phyloP scores from a whole-genome alignment of 2,329 filamentous ascomycete genomes.

The Phialocephala subalpina region DNA sequence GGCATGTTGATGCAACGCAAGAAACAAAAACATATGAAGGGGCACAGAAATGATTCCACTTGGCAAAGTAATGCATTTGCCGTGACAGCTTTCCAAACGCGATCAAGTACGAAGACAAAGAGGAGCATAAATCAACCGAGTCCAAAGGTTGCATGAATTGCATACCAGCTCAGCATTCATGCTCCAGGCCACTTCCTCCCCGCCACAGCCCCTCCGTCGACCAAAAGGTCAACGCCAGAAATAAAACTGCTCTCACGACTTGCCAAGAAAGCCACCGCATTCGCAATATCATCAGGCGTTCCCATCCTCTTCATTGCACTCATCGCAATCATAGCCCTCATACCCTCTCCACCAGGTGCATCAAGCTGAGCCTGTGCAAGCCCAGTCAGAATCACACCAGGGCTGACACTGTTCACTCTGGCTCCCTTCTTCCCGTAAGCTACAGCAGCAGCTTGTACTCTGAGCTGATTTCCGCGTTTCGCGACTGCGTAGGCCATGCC shows the following conservation, averaged over 20 bases:
- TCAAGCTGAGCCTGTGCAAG: constrained; percentile 12
- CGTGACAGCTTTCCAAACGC: too few species aligned
- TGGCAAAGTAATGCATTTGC: too few species aligned
- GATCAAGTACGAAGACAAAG: too few species aligned
- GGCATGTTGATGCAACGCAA: too few species aligned
- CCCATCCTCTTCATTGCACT: constrained; percentile 12
- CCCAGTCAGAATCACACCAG: constrained; percentile 15
- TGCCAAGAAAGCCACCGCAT: constrained; percentile 12
- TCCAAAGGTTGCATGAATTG: too few species aligned
- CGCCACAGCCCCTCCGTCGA: constrained; percentile 18
- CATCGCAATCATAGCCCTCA: constrained; percentile 14
- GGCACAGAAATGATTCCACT: too few species aligned
- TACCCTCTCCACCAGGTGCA: background rate
- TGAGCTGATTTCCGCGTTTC: constrained; percentile 17
- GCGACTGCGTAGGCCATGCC: constrained; percentile 14
- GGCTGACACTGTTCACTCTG: constrained; percentile 19
- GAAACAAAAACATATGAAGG: too few species aligned
- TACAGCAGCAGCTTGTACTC: constrained; percentile 17
- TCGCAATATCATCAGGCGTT: constrained; percentile 27
- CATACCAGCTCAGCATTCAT: background rate
- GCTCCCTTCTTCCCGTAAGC: constrained; percentile 16
- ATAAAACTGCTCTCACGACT: constrained; percentile 16
- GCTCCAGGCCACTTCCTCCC: constrained; percentile 7
- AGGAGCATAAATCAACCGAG: too few species aligned
- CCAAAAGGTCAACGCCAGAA: constrained; percentile 20